phyloP scores from a whole-genome alignment of 1,284 basidiomycete genomes.

The Malassezia dermatis region DNA sequence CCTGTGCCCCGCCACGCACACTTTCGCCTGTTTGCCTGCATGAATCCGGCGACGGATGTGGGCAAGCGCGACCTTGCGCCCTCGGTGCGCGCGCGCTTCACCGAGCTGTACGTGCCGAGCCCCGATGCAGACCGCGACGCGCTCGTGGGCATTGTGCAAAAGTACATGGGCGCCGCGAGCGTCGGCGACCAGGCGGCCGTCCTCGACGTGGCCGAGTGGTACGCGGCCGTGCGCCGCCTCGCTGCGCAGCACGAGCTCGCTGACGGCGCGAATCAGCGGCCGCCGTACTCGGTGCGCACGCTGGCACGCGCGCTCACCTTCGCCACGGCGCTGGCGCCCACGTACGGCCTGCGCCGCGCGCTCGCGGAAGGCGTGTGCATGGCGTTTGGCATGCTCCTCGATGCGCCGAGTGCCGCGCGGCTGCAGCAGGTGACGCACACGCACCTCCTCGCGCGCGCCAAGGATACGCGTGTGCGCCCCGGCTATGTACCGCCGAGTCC shows the following conservation, averaged over 20 bases:
- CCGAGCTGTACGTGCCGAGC: slow-evolving; percentile 85
- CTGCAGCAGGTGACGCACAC: slow-evolving; percentile 54
- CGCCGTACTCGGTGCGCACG: slow-evolving; percentile 95
- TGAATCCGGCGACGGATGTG: slow-evolving; percentile 98
- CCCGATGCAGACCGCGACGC: slow-evolving; percentile 89
- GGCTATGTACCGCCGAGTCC: slow-evolving; percentile 34
- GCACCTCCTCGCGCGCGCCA: slow-evolving; percentile 69
- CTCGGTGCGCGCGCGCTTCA: slow-evolving; percentile 81
- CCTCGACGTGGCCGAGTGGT: slow-evolving; percentile 85
- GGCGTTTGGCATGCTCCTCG: slow-evolving; percentile 93
- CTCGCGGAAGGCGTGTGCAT: slow-evolving; percentile 94
- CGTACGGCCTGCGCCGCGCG: slow-evolving; percentile 67
- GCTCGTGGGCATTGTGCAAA: slow-evolving; percentile 70
- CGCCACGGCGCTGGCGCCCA: slow-evolving; percentile 66
- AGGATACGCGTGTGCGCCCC: slow-evolving; percentile 54
- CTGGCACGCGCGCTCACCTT: slow-evolving; percentile 83
- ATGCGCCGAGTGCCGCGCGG: slow-evolving; percentile 62
- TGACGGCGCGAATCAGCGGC: slow-evolving; percentile 86
- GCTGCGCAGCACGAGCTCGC: slow-evolving; percentile 72
- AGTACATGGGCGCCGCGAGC: slow-evolving; percentile 77
- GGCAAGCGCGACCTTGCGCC: slow-evolving; percentile 94
- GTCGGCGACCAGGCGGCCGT: slow-evolving; percentile 79
- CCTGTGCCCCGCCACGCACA: slow-evolving; percentile 82
- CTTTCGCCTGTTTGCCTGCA: slow-evolving; percentile 94
- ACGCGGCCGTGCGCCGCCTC: slow-evolving; percentile 69